Base-by-base conservation (phyloP, 129 eudicot species). In the Helianthus tuberosus region DNA sequence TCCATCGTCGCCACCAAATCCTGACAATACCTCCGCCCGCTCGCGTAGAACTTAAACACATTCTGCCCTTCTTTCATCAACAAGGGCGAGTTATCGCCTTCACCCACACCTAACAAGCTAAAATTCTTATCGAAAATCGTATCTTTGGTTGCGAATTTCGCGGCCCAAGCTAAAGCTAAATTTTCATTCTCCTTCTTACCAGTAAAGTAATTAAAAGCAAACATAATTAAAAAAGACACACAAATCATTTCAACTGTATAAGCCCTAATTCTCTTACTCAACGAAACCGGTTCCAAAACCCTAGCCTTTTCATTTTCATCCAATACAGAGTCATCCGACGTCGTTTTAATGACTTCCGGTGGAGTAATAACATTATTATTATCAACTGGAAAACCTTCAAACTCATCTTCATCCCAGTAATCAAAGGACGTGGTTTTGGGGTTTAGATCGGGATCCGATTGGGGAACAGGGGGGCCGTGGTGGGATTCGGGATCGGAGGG, bases 331-430 rank as follows among this genome's bases (percentile, higher is more conserved):
- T 41, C 76, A 25, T 57, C 48, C 41, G 74, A 38, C 47, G 84
- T 25, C 20, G 59, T 72, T 67, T 76, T 73, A 86, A 55, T 74
- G 27, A 35, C 38, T 44, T 85, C 85, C 1, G 71, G 77, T n/a
- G 86, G 66, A 7, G 79, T 5, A 35, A 49, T 51, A 27, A 27
- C 3, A 27, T 27, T 27, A 27, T 27, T 27, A 27, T 32, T 32
- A 32, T 74, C 80, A 46, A 72, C 4, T 0, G 96, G 96, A 32
- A 95, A 67, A 13, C 99, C 99, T 83, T 95, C 99, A 51, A 95
- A 95, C 63, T 95, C 99, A 60, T 95, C 99, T 61, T 95, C 99
- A 62, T 95, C 99, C 99, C 99, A 95, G 78, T 77, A 88, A 16
- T 95, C 96, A 44, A 90, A 86, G 17, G 86, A 64, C 6, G 91